A percentile compares a stretch with the other conserved stretches of the same genome.
Evolutionary conservation across 2,329 filamentous ascomycete species (phyloP).

Genomic region (Colletotrichum cordylinicola): DNA sequence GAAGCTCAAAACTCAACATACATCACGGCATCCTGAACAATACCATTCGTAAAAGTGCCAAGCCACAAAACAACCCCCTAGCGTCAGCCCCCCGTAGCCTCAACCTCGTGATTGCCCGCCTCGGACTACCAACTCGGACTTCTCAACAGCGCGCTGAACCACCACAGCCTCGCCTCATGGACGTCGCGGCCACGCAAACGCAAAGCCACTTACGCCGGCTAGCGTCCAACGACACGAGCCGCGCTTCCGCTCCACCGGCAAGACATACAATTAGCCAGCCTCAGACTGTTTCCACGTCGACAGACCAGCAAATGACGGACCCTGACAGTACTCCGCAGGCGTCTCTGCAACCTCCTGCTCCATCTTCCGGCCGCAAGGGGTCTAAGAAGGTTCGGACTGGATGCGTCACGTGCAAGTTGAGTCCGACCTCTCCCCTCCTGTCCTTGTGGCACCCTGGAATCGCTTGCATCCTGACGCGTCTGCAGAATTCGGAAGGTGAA

Average conservation of each 20-base stretch:
- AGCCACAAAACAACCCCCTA: neutral
- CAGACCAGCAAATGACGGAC: neutral
- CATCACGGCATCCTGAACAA: neutral
- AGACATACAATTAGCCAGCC: neutral
- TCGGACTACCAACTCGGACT: constrained; percentile 14
- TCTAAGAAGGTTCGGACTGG: constrained; percentile 54
- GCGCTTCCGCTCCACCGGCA: neutral
- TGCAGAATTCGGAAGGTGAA: constrained; percentile 60
- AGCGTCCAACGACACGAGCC: neutral
- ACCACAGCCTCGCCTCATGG: neutral
- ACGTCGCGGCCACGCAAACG: neutral
- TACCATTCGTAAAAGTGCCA: neutral
- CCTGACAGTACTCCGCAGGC: neutral
- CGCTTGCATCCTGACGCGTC: neutral
- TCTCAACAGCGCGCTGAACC: neutral
- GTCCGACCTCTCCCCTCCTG: constrained; percentile 28
- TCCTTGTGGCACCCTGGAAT: neutral
- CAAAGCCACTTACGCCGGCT: neutral
- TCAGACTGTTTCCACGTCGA: neutral
- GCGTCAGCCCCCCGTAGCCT: neutral
- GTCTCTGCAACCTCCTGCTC: neutral
- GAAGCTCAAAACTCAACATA: neutral
- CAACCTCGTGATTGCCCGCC: constrained; percentile 2
- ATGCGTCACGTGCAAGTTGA: constrained; percentile 61
- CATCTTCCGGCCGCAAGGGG: constrained; percentile 39